Percentiles rank a stretch among this genome's conserved stretches.
phyloP scores from a whole-genome alignment of 1,284 basidiomycete species.

The Marasmius oreades region DNA sequence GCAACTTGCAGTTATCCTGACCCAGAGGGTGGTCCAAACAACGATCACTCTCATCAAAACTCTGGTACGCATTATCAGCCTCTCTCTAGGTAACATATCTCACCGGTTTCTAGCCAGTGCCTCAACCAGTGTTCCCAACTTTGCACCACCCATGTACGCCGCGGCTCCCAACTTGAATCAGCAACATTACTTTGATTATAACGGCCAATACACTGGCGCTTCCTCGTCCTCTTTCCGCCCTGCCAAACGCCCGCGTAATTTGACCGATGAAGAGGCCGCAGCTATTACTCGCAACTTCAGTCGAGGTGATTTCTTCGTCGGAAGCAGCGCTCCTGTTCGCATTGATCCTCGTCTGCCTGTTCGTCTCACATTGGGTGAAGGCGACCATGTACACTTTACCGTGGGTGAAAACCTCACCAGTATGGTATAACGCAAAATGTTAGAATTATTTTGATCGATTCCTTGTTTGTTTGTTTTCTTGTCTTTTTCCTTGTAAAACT shows the following conservation, averaged over 20 bases:
- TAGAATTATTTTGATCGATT: too few species aligned
- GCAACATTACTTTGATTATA: constrained; percentile 77
- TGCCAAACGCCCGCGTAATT: constrained; percentile 65
- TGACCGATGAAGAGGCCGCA: constrained; percentile 76
- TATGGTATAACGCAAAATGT: neutral
- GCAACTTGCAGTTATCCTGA: constrained; percentile 70
- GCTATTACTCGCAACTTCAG: constrained; percentile 76
- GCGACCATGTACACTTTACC: constrained; percentile 75
- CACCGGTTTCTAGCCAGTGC: neutral
- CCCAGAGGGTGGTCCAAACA: constrained; percentile 51
- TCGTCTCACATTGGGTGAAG: constrained; percentile 70
- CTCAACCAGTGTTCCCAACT: constrained; percentile 26
- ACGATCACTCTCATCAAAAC: constrained; percentile 34
- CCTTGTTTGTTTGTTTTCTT: too few species aligned
- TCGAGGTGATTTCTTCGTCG: constrained; percentile 75
- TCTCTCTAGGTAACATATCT: neutral
- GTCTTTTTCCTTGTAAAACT: too few species aligned
- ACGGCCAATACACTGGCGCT: constrained; percentile 57
- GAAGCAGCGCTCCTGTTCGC: constrained; percentile 69
- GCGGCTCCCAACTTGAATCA: constrained; percentile 53
- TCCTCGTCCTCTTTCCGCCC: constrained; percentile 72
- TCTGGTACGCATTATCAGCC: neutral
- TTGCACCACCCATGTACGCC: constrained; percentile 43
- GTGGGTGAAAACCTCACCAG: constrained; percentile 47
- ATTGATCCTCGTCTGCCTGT: constrained; percentile 76